These are phyloP conservation scores for Setaria viridis DNA, from an alignment of 202 grass and related monocot species.

Conservation along the genomic window DNA sequence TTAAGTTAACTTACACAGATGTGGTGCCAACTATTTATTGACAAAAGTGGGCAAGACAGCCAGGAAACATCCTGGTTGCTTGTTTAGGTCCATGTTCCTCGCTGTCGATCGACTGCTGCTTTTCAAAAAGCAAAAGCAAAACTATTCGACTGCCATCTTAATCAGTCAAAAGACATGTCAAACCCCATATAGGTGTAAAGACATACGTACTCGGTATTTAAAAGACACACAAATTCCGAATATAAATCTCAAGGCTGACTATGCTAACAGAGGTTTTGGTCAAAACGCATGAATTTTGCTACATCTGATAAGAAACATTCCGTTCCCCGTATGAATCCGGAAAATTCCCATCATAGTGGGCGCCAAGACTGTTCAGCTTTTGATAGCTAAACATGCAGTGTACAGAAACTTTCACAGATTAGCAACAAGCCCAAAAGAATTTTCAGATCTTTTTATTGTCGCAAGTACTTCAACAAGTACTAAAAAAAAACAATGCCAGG, in stretches of 20 bases:
- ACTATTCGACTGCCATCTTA: neutral
- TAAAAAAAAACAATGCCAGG: neutral
- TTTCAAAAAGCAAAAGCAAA: conserved; percentile 8
- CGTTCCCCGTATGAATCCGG: neutral
- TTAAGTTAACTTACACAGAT: neutral
- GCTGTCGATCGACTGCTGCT: conserved; percentile 14
- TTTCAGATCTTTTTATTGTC: neutral
- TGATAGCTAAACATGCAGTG: too few relatives aligned
- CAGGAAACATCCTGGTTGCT: conserved; percentile 32
- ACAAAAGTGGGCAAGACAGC: conserved; percentile 16
- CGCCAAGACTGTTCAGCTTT: too few relatives aligned
- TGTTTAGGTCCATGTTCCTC: conserved; percentile 26
- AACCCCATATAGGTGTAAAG: neutral
- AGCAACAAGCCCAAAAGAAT: neutral
- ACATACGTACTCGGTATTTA: neutral
- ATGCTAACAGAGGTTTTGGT: neutral
- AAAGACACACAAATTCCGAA: neutral
- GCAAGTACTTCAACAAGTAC: neutral
- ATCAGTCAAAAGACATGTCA: conserved; percentile 1
- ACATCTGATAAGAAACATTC: too few relatives aligned
- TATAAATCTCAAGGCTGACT: neutral
- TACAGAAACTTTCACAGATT: neutral
- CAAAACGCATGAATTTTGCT: neutral
- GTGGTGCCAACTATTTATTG: neutral
- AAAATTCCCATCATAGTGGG: too few relatives aligned